These are phyloP conservation scores for Cordyceps fumosorosea DNA, from an alignment of 2,329 filamentous ascomycete species.

Conservation along the genomic window DNA sequence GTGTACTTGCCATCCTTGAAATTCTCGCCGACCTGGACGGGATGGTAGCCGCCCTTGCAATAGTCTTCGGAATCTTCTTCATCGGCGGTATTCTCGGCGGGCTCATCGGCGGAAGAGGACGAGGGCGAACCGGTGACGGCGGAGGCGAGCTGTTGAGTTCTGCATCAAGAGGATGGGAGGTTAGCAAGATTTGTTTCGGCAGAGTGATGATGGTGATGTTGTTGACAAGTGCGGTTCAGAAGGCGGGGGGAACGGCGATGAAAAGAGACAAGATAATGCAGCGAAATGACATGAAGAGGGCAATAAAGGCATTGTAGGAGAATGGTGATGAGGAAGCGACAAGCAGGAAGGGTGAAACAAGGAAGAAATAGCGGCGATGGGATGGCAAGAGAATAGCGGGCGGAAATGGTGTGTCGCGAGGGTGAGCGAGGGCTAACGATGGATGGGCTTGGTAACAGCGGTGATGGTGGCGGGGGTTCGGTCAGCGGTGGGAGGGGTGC, in stretches of 20 bases:
- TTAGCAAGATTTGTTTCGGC: slow-evolving; percentile 16
- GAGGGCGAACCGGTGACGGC: slow-evolving; percentile 67
- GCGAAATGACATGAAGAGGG: neutral
- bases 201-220: neutral
- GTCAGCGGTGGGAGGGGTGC: slow-evolving; percentile 1
- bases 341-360: neutral
- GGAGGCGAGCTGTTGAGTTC: slow-evolving; percentile 49
- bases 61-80: slow-evolving; percentile 99
- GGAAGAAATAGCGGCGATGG: neutral
- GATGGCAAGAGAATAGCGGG: neutral
- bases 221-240: neutral
- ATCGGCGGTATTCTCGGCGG: slow-evolving; percentile 86
- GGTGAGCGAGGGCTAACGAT: neutral
- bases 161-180: slow-evolving; percentile 23
- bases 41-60: slow-evolving; percentile 98
- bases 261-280: no score
- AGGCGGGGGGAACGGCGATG: neutral
- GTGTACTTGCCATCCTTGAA: slow-evolving; percentile 98
- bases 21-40: slow-evolving; percentile 86
- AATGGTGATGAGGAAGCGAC: neutral
- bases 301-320: neutral
- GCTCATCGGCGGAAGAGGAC: slow-evolving; percentile 74
- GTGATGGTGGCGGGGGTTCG: neutral
- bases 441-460: neutral
- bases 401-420: neutral